Base-by-base conservation (phyloP, 371 early-diverging fungal species). In the Mortierella sp. region DNA sequence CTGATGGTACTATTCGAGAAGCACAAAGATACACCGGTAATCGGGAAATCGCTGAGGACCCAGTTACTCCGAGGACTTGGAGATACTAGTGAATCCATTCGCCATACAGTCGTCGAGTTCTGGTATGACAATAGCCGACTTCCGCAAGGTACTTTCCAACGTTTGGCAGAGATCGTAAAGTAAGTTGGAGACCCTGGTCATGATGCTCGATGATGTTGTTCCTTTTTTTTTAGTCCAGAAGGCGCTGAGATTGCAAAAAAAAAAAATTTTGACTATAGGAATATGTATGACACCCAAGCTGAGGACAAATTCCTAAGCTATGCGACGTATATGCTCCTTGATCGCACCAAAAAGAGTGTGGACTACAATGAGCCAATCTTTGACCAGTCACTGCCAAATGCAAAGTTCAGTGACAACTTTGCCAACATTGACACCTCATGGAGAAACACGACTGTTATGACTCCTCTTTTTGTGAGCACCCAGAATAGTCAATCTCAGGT, bases 241-340 rank as follows among this genome's bases (percentile, higher is more conserved):
- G 45, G 18, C n/a, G 28, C 30, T 43, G 15, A 7, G 18, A 21
- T 51, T 28, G 9, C 50, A 21, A 45, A 37, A 43, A 5, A 4
- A 51, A 21, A 45, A 37, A 43, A 5, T 21, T 4, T 47, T 64
- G 66, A 43, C 47, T 23, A 26, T 60, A 90, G 91, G 51, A 81
- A 84, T 23, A 84, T 90, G 86, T 92, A 92, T 48, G 77, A 83
- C 6, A 82, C 90, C 7, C 85, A 90, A 18, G 84, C 86, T 1
- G 93, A 93, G 68, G 85, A 89, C 30, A 71, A 85, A 6, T 94
- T 89, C 72, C 58, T 92, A 37, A 72, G 85, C 19, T 90, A 88
- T 63, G 84, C 88, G 4, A 88, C 88, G 2, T 83, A 85, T 18
- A 83, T 94, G 69, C 53, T 93, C 14, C 72, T 93, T 19, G 86